phyloP scores from a whole-genome alignment of 2,329 filamentous ascomycete genomes.

The Aspergillus viridinutans region DNA sequence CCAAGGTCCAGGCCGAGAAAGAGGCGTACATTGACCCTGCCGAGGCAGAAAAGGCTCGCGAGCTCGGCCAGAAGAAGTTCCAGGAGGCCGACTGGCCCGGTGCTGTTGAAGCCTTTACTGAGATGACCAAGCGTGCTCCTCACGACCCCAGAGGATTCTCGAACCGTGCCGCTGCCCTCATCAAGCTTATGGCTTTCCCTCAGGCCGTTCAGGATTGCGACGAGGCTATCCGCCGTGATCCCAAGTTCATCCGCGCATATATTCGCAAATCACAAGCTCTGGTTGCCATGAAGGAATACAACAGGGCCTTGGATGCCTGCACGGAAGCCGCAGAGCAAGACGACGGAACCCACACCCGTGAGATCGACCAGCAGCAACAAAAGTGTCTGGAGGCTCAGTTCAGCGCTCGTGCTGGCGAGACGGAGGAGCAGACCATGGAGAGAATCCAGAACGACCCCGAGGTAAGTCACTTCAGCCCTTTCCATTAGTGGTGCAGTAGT shows the following conservation, averaged over 20 bases:
- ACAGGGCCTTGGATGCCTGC: conserved; percentile 86
- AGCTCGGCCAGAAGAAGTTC: conserved; percentile 94
- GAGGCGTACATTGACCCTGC: conserved; percentile 80
- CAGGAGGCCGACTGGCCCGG: conserved; percentile 94
- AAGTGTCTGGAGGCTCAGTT: conserved; percentile 92
- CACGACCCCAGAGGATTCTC: conserved; percentile 92
- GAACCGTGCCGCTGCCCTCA: conserved; percentile 93
- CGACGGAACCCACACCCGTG: conserved; percentile 73
- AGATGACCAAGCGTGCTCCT: conserved; percentile 95
- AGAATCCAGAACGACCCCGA: conserved; percentile 87
- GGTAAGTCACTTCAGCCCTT: conserved; percentile 48
- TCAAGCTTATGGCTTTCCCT: conserved; percentile 95
- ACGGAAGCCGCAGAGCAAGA: conserved; percentile 76
- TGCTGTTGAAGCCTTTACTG: conserved; percentile 86
- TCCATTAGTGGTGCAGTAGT: conserved; percentile 21
- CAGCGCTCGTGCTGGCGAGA: conserved; percentile 84
- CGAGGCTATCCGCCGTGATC: conserved; percentile 82
- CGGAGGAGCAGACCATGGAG: conserved; percentile 91
- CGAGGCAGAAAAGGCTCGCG: conserved; percentile 92
- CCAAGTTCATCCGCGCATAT: conserved; percentile 91
- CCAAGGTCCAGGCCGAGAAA: conserved; percentile 70
- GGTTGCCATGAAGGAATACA: conserved; percentile 98
- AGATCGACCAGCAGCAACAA: conserved; percentile 91
- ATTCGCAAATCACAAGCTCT: conserved; percentile 94
- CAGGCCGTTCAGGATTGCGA: conserved; percentile 91